phyloP scores from a whole-genome alignment of 164 flowering plant genomes.

The Vitis riparia region DNA sequence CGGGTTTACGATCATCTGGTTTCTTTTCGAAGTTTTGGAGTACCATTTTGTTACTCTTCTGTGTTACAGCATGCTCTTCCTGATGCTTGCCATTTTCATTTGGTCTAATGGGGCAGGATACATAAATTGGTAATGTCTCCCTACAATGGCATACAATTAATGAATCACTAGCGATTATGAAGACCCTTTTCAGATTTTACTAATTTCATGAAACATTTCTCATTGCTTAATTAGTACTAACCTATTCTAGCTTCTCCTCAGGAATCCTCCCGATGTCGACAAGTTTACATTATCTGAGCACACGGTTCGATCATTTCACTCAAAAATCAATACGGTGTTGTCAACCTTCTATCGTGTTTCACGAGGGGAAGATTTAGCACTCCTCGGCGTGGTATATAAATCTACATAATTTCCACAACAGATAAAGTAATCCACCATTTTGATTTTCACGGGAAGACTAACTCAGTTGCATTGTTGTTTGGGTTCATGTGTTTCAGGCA shows the following conservation, averaged over 20 bases:
- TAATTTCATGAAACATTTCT: neutral
- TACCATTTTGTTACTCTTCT: conserved; percentile 42
- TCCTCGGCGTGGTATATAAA: conserved; percentile 35
- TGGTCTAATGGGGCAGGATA: conserved; percentile 33
- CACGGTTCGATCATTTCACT: conserved; percentile 12
- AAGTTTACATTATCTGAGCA: conserved; percentile 36
- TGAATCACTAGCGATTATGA: neutral
- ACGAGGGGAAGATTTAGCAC: conserved; percentile 33
- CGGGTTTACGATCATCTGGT: conserved; percentile 40
- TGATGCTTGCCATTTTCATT: conserved; percentile 39
- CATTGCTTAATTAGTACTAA: neutral
- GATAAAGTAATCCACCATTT: too few relatives aligned
- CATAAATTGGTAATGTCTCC: conserved; percentile 26
- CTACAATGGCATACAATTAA: neutral
- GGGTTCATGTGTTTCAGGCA: conserved; percentile 20
- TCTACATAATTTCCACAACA: neutral
- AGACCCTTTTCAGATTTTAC: neutral
- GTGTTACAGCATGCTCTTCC: conserved; percentile 28
- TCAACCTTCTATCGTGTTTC: conserved; percentile 32
- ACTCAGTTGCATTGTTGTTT: neutral
- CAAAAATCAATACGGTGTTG: conserved; percentile 24
- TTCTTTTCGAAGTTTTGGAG: conserved; percentile 45
- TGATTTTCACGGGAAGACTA: too few relatives aligned
- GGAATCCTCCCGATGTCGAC: conserved; percentile 38
- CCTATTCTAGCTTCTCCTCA: conserved; percentile 5